Percentiles rank a stretch among this genome's conserved stretches.
Conservation (phyloP, 306 rosid genomes). For the Coriaria nepalensis region DNA sequence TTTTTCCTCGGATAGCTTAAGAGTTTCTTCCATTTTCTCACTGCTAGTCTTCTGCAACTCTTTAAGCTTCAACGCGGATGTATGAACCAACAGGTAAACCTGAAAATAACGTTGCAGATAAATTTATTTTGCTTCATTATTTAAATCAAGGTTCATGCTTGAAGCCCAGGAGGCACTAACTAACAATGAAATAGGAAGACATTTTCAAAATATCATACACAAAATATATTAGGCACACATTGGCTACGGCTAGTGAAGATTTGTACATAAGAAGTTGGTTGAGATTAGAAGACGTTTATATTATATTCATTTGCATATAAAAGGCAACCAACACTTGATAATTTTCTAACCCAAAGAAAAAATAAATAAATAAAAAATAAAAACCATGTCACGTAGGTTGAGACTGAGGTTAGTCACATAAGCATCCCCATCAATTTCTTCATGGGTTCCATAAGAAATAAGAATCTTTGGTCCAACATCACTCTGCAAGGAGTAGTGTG, state of each 20-base stretch:
- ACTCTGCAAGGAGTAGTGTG: slow-evolving; percentile 95
- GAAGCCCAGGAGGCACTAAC: no score
- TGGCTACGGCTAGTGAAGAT: no score
- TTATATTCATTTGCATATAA: background rate
- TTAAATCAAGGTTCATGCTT: background rate
- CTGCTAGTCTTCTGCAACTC: slow-evolving; percentile 32
- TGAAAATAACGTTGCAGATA: slow-evolving; percentile 23
- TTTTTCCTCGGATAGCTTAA: slow-evolving; percentile 27
- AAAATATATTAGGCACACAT: no score
- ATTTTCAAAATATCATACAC: no score
- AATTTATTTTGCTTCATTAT: slow-evolving; percentile 17
- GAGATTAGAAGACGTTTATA: no score
- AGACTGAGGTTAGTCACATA: slow-evolving; percentile 82
- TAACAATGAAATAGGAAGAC: no score
- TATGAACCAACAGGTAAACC: slow-evolving; percentile 89
- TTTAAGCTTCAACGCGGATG: slow-evolving; percentile 46
- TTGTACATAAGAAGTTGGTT: no score
- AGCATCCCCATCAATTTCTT: slow-evolving; percentile 58
- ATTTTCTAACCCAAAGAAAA: no score
- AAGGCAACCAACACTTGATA: background rate
- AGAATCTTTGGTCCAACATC: slow-evolving; percentile 94
- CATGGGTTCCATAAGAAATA: slow-evolving; percentile 62
- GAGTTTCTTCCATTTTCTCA: slow-evolving; percentile 26
- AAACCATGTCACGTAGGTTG: slow-evolving; percentile 95
- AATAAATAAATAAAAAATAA: background rate